Evolutionary conservation across 2,329 filamentous ascomycete genomes (phyloP).

Genomic region (Macrophomina phaseolina): DNA sequence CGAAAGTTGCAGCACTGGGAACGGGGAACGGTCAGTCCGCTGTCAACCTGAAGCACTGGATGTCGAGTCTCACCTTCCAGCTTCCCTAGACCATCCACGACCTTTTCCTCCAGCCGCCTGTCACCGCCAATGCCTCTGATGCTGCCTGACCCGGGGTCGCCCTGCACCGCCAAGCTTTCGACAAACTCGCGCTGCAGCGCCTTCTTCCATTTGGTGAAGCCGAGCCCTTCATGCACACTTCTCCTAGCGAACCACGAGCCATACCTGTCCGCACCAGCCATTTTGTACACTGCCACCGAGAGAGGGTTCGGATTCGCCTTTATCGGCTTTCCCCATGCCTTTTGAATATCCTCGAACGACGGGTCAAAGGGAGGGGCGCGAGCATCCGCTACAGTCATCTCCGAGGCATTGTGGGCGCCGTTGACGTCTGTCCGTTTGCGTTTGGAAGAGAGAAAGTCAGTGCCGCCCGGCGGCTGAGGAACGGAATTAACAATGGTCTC

Average conservation of each 20-base stretch:
- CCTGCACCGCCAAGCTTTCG: slow-evolving; percentile 74
- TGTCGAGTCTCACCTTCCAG: slow-evolving; percentile 60
- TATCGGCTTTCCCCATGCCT: slow-evolving; percentile 84
- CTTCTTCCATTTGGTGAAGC: slow-evolving; percentile 77
- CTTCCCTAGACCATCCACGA: slow-evolving; percentile 64
- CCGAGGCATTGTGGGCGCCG: slow-evolving; percentile 55
- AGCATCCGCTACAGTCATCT: slow-evolving; percentile 59
- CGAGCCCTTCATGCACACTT: slow-evolving; percentile 79
- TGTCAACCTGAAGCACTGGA: neutral
- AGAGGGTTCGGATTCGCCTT: slow-evolving; percentile 79
- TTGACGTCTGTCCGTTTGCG: slow-evolving; percentile 65
- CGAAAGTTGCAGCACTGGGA: slow-evolving; percentile 78
- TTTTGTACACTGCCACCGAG: slow-evolving; percentile 79
- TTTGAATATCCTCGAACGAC: slow-evolving; percentile 67
- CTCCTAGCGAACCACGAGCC: slow-evolving; percentile 89
- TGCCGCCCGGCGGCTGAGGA: slow-evolving; percentile 61
- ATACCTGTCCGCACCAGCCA: slow-evolving; percentile 77
- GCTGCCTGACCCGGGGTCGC: slow-evolving; percentile 72
- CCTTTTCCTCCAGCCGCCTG: slow-evolving; percentile 68
- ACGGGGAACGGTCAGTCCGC: neutral
- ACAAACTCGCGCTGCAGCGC: slow-evolving; percentile 80
- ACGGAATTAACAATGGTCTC: slow-evolving; percentile 79
- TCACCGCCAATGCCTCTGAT: slow-evolving; percentile 88
- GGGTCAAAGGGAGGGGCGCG: slow-evolving; percentile 56
- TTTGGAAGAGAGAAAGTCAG: slow-evolving; percentile 51